phyloP scores from a whole-genome alignment of 768 basidiomycete genomes.

The Suillus variegatus region DNA sequence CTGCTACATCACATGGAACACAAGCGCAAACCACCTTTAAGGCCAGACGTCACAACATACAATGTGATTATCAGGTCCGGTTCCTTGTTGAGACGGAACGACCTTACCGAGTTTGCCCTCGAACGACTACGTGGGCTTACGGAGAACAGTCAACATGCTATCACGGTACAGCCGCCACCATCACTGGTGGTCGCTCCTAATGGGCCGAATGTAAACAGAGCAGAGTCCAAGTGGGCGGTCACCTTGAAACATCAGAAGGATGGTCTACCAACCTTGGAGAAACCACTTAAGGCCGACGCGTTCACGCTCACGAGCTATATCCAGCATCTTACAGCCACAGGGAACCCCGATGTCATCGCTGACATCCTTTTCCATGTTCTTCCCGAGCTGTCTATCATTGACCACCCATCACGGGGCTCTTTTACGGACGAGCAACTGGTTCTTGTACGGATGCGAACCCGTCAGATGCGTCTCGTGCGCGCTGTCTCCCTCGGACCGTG shows the following conservation, averaged over 20 bases:
- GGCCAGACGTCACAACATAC: constrained; percentile 51
- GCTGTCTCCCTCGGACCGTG: constrained; percentile 57
- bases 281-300: constrained; percentile 36
- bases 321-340: constrained; percentile 49
- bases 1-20: constrained; percentile 59
- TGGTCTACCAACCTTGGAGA: not conserved
- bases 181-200: not conserved
- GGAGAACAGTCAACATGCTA: constrained; percentile 25
- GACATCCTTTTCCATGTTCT: constrained; percentile 54
- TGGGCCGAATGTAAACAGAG: not conserved
- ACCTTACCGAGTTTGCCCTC: constrained; percentile 43
- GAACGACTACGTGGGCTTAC: constrained; percentile 30
- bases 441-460: constrained; percentile 24
- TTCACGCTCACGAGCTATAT: constrained; percentile 56
- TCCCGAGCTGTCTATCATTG: constrained; percentile 48
- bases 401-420: constrained; percentile 41
- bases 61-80: constrained; percentile 62
- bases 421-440: constrained; percentile 26
- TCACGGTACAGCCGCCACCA: constrained; percentile 17
- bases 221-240: constrained; percentile 1
- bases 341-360: constrained; percentile 45
- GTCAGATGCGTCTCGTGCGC: constrained; percentile 37
- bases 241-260: not conserved
- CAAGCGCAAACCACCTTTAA: constrained; percentile 39
- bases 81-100: constrained; percentile 47